Evolutionary conservation across 495 filamentous ascomycete species (phyloP), one percentile per base, ranked within the genome.

Genomic region (Trichoderma gamsii): DNA sequence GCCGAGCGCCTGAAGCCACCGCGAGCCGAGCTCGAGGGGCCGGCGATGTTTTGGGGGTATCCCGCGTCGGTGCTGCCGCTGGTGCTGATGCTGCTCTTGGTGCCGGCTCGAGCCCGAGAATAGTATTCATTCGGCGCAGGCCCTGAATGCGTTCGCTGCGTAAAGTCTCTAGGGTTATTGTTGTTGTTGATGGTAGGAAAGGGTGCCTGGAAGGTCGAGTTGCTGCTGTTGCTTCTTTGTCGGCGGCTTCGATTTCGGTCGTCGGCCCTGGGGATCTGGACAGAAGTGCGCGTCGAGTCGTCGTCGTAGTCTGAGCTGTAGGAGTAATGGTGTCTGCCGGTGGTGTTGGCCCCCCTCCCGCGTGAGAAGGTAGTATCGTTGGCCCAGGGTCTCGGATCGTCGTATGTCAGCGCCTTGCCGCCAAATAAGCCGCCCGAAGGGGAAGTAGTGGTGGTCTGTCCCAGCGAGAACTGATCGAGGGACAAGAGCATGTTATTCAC

Each of bases 401-500:
- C 27, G 56, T 61, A 72, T 76, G 49, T 44, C 52, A 16, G 72
- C 38, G 29, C 73, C 66, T 56, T 61, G 56, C 56, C 56, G 56
- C 56, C 56, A 18, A 61, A 61, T 13, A 73, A 67, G 38, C 65
- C 51, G 61, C 71, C 72, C 15, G 65, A 46, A 11, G 56, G 11
- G 51, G 29, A 59, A 9, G 76, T 75, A 70, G 78, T 79, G 23
- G 80, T 75, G 23, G 80, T 75, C 71, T 84, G 84, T 6, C 85
- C 82, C 68, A 85, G 79, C 13, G 84, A 85, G 74, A 92, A 85
- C 79, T 91, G 89, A 77, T 96, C 92, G 68, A 97, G 85, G 21
- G 93, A 96, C 41, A 93, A 84, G 15, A 97, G 85, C 87, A 97
- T 92, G 73, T 96, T 93, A 76, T 93, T 90, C 56, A 97, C 90